Percentiles rank a stretch among this genome's conserved stretches.
Evolutionary conservation across 495 filamentous ascomycete species (phyloP).

Genomic region (Cryomyces minteri): DNA sequence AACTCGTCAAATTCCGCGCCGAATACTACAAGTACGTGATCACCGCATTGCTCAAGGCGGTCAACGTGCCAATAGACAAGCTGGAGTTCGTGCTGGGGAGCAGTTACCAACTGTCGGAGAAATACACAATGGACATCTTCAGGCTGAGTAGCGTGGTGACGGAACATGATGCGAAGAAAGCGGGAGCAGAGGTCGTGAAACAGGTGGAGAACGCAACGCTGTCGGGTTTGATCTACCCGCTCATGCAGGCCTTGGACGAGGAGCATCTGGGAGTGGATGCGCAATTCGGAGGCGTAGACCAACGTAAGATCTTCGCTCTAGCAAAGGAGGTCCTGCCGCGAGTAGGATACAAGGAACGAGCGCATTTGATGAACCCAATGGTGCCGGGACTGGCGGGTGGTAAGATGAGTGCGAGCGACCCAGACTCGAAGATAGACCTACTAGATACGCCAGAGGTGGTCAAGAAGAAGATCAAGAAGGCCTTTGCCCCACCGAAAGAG

Average conservation of each 20-base stretch:
- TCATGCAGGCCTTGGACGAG: conserved; percentile 85
- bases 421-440: conserved; percentile 78
- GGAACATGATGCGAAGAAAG: conserved; percentile 55
- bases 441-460: conserved; percentile 58
- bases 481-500: conserved; percentile 51
- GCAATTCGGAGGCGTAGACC: conserved; percentile 67
- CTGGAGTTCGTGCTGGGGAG: conserved; percentile 73
- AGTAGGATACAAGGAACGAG: conserved; percentile 49
- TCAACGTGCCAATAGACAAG: conserved; percentile 41
- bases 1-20: conserved; percentile 55
- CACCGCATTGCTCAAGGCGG: conserved; percentile 17
- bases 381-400: conserved; percentile 67
- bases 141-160: conserved; percentile 17
- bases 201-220: conserved; percentile 59
- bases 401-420: conserved; percentile 49
- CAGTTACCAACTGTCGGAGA: conserved; percentile 50
- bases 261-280: conserved; percentile 72
- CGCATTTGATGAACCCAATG: conserved; percentile 84
- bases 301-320: conserved; percentile 75
- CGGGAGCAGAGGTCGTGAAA: conserved; percentile 87
- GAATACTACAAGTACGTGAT: conserved; percentile 22
- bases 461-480: conserved; percentile 66
- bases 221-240: conserved; percentile 67
- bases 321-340: conserved; percentile 60
- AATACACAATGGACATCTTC: conserved; percentile 66